Base-by-base conservation (phyloP, 1,284 basidiomycete species). In the Malassezia globosa region DNA sequence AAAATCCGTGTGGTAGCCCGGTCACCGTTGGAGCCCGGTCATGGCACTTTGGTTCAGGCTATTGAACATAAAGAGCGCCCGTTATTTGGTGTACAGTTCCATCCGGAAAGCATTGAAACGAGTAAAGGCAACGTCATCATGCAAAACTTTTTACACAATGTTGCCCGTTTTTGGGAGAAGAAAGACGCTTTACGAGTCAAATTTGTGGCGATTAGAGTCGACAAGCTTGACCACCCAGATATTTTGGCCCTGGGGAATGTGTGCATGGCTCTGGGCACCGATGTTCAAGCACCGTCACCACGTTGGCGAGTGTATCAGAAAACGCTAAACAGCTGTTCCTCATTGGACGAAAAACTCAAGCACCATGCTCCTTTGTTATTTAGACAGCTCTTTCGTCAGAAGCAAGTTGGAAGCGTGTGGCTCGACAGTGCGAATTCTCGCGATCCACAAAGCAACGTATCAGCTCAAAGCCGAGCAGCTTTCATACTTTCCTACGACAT, bases 1-100 rank as follows among this genome's bases (percentile, higher is more conserved):
- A 73, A 73, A 23, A 68, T 79, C 3, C 61, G 73, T 26, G 72
- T 76, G 11, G 75, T 74, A 7, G 77, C 77, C 7, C 76, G 55
- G 55, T 47, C 44, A 7, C 21, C 33, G 7, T 13, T 36, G 37
- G 31, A 38, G 19, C 7, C 11, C 16, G 35, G n/a, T 19, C 22
- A 21, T 7, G 21, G 29, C 2, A 54, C 58, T 5, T 54, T 59
- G 14, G 56, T 70, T n/a, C 59, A 69, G 52, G 64, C 57, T 1
- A 42, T 71, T 25, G 54, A 63, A 37, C 68, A 71, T 44, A 57
- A 45, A 26, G 46, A 52, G 1, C 36, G 56, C 3, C 68, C 89
- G 0, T 85, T 90, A 59, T 90, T 84, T 81, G 87, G 86, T 3
- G 88, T 96, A 2, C 90, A 96, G 68, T 96, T 94, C 64, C 92